Evolutionary conservation across 108 stramenopile species (phyloP), one percentile per base, ranked within the genome.

Genomic region (Nannochloropsis oceanica): DNA sequence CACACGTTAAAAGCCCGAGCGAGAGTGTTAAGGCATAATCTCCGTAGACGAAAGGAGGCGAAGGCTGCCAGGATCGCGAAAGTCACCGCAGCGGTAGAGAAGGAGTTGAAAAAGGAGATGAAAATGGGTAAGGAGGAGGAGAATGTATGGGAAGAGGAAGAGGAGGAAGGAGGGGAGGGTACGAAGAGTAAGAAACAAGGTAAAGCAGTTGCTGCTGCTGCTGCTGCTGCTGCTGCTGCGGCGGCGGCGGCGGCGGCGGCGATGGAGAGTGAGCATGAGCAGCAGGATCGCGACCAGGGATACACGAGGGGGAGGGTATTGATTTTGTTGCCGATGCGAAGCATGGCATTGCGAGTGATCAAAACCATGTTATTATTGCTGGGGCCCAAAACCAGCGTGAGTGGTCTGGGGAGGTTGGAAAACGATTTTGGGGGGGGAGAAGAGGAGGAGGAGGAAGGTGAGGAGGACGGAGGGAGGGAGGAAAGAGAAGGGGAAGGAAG

Each of bases 241-340:
- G 9, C 44, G 13, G 14, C 27, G 11, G n/a, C 10, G 42, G 42
- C 22, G n/a, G 25, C 42, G 0, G n/a, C 84, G 12, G 50, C 59
- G 27, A 43, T 86, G 7, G 46, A 82, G 42, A 24, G 79, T 12
- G 87, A 81, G 44, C 43, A 80, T 22, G 84, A 82, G 24, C 81
- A 80, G 24, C 44, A 83, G 83, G 43, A 87, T 13, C 87, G 87
- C 25, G 87, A 87, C 42, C 87, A 87, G 59, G 87, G 87, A 0
- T 87, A 84, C 50, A 87, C 87, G 83, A 79, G 87, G 44, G 46
- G 80, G 25, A 87, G 81, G 87, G 87, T 84, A 5, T 44, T 84
- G 44, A 79, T 88, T 43, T 81, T 88, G 80, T 43, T 84, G 50
- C 87, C 87, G 34, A 81, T 88, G 44, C 87, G 87, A 8, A 80